Evolutionary conservation across 208 protist genomes (phyloP).

Genomic region (Angomonas deanei): DNA sequence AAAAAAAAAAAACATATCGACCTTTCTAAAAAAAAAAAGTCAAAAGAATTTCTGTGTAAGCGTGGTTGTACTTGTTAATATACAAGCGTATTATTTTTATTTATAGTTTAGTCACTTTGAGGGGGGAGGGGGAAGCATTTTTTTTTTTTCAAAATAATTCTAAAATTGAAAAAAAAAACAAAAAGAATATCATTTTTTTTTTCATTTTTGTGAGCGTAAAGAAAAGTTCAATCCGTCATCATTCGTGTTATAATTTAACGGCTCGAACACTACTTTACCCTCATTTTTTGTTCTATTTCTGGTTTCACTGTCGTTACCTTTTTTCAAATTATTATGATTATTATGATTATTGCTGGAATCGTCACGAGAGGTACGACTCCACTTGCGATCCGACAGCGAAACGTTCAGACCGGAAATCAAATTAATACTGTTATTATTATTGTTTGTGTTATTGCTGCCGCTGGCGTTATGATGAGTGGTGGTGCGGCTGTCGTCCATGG

Average conservation of each 20-base stretch:
- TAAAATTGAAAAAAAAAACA: neutral
- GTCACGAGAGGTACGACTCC: neutral
- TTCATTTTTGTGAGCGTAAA: neutral
- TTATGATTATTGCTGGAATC: neutral
- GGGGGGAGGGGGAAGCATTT: no score
- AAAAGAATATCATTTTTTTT: neutral
- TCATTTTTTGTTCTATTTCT: neutral
- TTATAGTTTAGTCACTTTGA: no score
- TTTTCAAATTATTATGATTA: neutral
- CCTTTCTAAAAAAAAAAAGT: no score
- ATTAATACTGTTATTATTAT: neutral
- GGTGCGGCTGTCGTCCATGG: neutral
- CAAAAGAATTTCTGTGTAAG: no score
- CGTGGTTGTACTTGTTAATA: no score
- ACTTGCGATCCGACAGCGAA: neutral
- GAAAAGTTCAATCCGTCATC: neutral
- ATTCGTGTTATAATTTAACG: neutral
- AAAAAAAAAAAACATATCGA: no score
- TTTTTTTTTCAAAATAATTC: no score
- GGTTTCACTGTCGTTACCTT: neutral
- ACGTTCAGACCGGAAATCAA: no score
- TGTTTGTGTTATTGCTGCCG: neutral
- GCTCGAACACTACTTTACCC: neutral
- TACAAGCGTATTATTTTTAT: no score
- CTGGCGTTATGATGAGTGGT: neutral